These are phyloP conservation scores for Cucurbita moschata DNA, from an alignment of 306 rosid species.

Conservation along the genomic window DNA sequence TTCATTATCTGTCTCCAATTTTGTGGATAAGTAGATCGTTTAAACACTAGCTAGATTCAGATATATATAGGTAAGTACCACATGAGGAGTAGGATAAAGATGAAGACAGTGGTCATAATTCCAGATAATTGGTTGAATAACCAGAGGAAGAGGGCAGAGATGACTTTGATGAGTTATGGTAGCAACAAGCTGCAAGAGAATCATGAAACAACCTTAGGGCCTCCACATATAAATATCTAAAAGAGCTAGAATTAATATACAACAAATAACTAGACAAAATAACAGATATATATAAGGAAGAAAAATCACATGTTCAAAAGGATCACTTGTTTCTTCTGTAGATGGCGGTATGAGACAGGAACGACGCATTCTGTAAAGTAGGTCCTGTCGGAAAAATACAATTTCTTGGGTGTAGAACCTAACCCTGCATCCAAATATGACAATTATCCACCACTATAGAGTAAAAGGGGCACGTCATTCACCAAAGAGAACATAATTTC, in stretches of 20 bases:
- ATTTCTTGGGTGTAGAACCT: constrained; percentile 73
- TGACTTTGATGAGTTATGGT: constrained; percentile 94
- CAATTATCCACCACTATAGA: neutral
- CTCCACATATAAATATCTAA: constrained; percentile 3
- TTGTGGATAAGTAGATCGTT: neutral
- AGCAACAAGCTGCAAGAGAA: constrained; percentile 76
- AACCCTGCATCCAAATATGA: constrained; percentile 41
- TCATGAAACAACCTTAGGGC: constrained; percentile 11
- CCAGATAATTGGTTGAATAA: constrained; percentile 78
- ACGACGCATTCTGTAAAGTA: constrained; percentile 79
- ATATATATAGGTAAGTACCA: constrained; percentile 32
- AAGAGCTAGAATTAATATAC: neutral
- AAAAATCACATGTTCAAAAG: constrained; percentile 66
- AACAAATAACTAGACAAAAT: neutral
- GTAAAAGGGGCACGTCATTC: neutral
- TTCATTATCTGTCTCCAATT: neutral
- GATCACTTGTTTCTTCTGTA: constrained; percentile 67
- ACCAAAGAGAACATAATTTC: neutral
- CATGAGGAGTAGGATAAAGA: constrained; percentile 87
- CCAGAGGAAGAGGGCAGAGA: constrained; percentile 83
- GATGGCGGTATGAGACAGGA: constrained; percentile 81
- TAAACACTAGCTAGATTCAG: neutral
- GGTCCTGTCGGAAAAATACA: constrained; percentile 76
- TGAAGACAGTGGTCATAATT: constrained; percentile 72
- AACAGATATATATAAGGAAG: neutral